Conservation (phyloP, 2,329 filamentous ascomycete genomes). For the Atkinsonella texensis region DNA sequence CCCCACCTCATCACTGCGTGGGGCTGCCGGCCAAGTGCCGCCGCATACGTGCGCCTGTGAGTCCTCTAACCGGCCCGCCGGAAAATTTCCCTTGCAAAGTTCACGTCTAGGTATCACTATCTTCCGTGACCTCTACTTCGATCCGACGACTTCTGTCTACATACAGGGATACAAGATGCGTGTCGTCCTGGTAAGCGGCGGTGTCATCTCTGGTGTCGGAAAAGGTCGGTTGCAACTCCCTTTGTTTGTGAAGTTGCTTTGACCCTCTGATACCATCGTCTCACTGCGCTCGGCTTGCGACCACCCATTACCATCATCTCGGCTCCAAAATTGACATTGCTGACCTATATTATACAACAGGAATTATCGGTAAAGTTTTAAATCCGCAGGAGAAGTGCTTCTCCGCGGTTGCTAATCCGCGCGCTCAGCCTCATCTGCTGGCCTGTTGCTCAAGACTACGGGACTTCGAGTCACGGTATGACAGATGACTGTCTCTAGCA, state of each 20-base stretch:
- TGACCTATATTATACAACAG: not conserved
- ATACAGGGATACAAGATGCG: constrained; percentile 12
- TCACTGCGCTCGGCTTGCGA: not conserved
- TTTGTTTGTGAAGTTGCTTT: not conserved
- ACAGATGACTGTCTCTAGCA: not conserved
- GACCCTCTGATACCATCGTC: not conserved
- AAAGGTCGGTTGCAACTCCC: constrained; percentile 32
- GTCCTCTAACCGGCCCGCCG: not conserved
- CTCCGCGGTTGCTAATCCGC: not conserved
- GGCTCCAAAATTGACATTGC: not conserved
- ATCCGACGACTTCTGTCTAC: not conserved
- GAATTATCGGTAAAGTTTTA: constrained; percentile 5
- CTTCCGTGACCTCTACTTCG: not conserved
- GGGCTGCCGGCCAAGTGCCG: not conserved
- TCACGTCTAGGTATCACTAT: not conserved
- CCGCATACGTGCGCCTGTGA: not conserved
- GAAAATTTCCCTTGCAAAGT: not conserved
- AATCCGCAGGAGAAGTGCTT: too few species aligned
- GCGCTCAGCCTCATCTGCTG: constrained; percentile 51
- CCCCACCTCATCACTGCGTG: not conserved
- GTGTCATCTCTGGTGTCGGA: constrained; percentile 46
- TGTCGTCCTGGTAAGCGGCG: constrained; percentile 20
- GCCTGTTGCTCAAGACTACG: constrained; percentile 31
- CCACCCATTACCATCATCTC: not conserved
- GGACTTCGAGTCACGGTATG: constrained; percentile 14